Base-by-base conservation (phyloP, 805 yeast genomes). In the Metschnikowia vanudenii region DNA sequence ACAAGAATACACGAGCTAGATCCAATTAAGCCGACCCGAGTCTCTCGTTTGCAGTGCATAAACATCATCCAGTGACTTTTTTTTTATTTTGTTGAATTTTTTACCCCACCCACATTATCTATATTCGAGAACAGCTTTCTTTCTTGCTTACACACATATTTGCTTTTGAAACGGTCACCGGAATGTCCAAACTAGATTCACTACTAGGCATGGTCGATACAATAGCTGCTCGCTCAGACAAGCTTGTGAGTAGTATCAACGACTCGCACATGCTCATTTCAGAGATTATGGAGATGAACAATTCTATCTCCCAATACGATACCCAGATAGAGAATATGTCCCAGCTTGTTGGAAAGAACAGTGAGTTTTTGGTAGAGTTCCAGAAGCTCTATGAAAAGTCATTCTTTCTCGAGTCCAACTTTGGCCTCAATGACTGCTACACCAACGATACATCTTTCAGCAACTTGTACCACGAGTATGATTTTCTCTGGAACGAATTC, bases 361-460 rank as follows among this genome's bases (percentile, higher is more conserved):
- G 53, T 33, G 38, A 42, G 19, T 58, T 52, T 36, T 48, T 64
- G 33, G 54, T 41, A 24, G 63, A 63, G 36, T 60, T 68, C 46
- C 58, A 62, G 49, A 63, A 59, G 18, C 59, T 72, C 34, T 54
- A 61, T 32, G 68, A 64, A 37, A 67, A 62, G 55, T 54, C 67
- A 4, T 59, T 59, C 42, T 61, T 63, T 42, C 58, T 71, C 29
- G 75, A 71, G 51, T 59, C 68, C 12, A 64, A 59, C 46, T 41
- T 70, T 39, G 56, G 52, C 26, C 30, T 55, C 18, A 69, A 68
- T 43, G 75, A 71, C 52, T 33, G 37, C 14, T 46, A 60, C 28
- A 65, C 73, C 43, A 68, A 65, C 50, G 62, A 58, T 39, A 60
- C 64, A 17, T 57, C 65, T 4, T 63, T 62, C 48, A 62, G 59